Conservation (phyloP, 768 basidiomycete species). For the Russula sp. region DNA sequence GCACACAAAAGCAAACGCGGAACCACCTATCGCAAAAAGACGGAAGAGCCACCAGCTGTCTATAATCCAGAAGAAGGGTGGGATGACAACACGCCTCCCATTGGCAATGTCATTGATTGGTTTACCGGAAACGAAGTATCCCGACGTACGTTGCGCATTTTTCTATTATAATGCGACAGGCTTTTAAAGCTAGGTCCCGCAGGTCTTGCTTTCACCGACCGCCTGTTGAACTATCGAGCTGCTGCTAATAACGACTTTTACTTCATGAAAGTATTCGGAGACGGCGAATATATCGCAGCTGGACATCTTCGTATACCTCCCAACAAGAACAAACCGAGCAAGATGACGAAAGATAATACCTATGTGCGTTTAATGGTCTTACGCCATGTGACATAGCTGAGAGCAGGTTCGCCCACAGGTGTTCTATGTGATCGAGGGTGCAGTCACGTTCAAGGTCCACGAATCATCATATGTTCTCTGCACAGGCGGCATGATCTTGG, state of each 20-base stretch:
- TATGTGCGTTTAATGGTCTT: slow-evolving; percentile 50
- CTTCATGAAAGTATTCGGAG: slow-evolving; percentile 89
- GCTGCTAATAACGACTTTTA: slow-evolving; percentile 64
- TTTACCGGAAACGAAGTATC: slow-evolving; percentile 50
- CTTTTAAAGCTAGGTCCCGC: not conserved
- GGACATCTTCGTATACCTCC: slow-evolving; percentile 82
- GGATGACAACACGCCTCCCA: slow-evolving; percentile 69
- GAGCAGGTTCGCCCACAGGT: slow-evolving; percentile 36
- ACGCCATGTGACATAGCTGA: slow-evolving; percentile 14
- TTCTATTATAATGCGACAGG: not conserved
- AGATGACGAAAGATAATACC: slow-evolving; percentile 88
- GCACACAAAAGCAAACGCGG: slow-evolving; percentile 32
- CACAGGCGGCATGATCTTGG: slow-evolving; percentile 80
- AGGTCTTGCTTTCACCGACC: slow-evolving; percentile 77
- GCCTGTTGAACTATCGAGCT: slow-evolving; percentile 53
- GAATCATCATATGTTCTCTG: slow-evolving; percentile 70
- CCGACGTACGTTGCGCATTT: slow-evolving; percentile 50
- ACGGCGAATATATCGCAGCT: slow-evolving; percentile 85
- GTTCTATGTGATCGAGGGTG: slow-evolving; percentile 81
- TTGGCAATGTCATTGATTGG: slow-evolving; percentile 64
- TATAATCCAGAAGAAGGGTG: slow-evolving; percentile 57
- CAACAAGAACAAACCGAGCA: slow-evolving; percentile 73
- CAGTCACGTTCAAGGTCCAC: slow-evolving; percentile 80
- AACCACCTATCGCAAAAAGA: slow-evolving; percentile 34
- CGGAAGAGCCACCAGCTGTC: slow-evolving; percentile 37